These are phyloP conservation scores for Pyrenopolyporus hunteri DNA, from an alignment of 495 filamentous ascomycete genomes.

Conservation along the genomic window DNA sequence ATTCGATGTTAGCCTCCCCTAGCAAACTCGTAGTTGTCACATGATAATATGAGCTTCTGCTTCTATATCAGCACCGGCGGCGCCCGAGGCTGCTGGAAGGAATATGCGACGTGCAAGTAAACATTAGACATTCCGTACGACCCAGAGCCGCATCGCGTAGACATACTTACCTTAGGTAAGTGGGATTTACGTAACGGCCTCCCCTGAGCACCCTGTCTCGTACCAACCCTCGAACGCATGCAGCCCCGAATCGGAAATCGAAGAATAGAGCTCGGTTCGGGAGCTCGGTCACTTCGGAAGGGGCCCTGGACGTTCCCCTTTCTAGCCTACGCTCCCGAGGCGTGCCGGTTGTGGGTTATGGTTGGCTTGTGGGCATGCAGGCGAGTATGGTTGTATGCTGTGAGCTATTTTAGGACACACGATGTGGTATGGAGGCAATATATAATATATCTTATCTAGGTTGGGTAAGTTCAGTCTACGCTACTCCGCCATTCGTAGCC, in stretches of 20 bases:
- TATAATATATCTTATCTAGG: conserved; percentile 33
- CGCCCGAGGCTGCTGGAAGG: neutral
- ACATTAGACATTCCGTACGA: conserved; percentile 15
- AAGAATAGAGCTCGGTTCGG: neutral
- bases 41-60: no score
- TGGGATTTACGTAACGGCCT: no score
- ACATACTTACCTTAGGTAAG: no score
- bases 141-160: conserved; percentile 23
- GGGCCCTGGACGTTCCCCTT: conserved; percentile 4
- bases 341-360: conserved; percentile 20
- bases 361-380: conserved; percentile 11
- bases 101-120: conserved; percentile 17
- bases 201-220: neutral
- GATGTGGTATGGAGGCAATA: neutral
- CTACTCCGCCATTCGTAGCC: neutral
- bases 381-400: conserved; percentile 17
- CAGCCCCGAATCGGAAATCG: conserved; percentile 14
- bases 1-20: no score
- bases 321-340: conserved; percentile 18
- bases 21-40: no score
- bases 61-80: neutral
- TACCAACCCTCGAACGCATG: neutral
- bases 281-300: conserved; percentile 1
- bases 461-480: neutral
- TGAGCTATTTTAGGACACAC: conserved; percentile 25